Percentiles rank a stretch among this genome's conserved stretches.
These are phyloP conservation scores for Raffaelea ambrosiae DNA, from an alignment of 2,329 filamentous ascomycete species.

Conservation along the genomic window DNA sequence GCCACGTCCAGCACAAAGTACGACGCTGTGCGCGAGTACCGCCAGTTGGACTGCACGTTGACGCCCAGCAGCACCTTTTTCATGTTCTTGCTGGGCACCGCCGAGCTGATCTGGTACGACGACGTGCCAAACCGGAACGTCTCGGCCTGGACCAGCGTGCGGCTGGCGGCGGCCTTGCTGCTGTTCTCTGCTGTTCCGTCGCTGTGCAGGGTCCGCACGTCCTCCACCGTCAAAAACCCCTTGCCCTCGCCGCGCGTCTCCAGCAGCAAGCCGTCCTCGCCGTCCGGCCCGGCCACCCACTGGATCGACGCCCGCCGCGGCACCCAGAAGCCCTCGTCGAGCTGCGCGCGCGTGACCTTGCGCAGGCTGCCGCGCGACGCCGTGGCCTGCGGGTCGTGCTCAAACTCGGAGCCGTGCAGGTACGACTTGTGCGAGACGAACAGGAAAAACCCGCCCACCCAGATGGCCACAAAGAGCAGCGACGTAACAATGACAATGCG, in stretches of 20 bases:
- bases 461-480: constrained; percentile 54
- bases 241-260: constrained; percentile 55
- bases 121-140: constrained; percentile 52
- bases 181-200: constrained; percentile 23
- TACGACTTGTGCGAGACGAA: constrained; percentile 61
- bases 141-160: constrained; percentile 65
- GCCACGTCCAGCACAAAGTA: constrained; percentile 93
- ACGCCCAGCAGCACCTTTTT: constrained; percentile 80
- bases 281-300: constrained; percentile 68
- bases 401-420: constrained; percentile 51
- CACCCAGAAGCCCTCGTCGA: constrained; percentile 58
- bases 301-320: constrained; percentile 57
- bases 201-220: constrained; percentile 50
- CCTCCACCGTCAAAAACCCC: constrained; percentile 77
- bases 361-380: constrained; percentile 55
- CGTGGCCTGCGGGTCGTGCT: constrained; percentile 62
- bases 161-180: constrained; percentile 36
- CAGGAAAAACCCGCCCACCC: constrained; percentile 58
- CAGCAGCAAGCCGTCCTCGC: constrained; percentile 77
- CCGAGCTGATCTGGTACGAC: constrained; percentile 47
- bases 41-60: constrained; percentile 67
- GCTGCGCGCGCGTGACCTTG: constrained; percentile 63
- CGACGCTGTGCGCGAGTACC: constrained; percentile 75
- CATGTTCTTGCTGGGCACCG: constrained; percentile 73
- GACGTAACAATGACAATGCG: constrained; percentile 53